A percentile compares a stretch with the other conserved stretches of the same genome.
phyloP scores from a whole-genome alignment of 139 green algal species.

The Axilococcus clingmanii region DNA sequence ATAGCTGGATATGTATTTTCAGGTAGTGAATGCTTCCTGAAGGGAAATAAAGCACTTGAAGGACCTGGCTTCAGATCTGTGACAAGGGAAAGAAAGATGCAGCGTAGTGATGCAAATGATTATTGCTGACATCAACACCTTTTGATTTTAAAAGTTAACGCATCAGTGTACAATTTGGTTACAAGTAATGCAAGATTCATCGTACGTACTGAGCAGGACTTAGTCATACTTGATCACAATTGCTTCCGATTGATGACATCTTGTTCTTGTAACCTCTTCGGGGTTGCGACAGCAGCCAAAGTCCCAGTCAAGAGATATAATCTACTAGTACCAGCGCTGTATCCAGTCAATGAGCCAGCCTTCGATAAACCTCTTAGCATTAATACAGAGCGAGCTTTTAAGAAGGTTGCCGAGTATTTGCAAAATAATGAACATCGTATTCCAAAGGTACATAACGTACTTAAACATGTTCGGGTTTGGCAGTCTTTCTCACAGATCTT shows the following conservation, averaged over 20 bases:
- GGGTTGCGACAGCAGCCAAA: constrained; percentile 27
- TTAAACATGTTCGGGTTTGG: neutral
- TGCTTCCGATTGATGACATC: too few relatives aligned
- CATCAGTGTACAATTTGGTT: neutral
- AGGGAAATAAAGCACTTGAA: too few relatives aligned
- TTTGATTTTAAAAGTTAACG: neutral
- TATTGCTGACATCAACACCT: neutral
- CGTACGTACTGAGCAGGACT: too few relatives aligned
- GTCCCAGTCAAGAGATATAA: constrained; percentile 52
- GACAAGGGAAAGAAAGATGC: too few relatives aligned
- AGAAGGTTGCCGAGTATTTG: constrained; percentile 42
- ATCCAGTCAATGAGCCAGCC: constrained; percentile 26
- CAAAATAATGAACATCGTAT: constrained; percentile 37
- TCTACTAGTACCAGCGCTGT: constrained; percentile 45
- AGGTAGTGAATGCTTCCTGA: too few relatives aligned
- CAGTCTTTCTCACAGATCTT: neutral
- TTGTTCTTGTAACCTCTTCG: constrained; percentile 42
- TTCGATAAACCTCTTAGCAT: constrained; percentile 16
- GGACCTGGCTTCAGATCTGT: too few relatives aligned
- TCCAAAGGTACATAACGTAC: constrained; percentile 28
- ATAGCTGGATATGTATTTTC: too few relatives aligned
- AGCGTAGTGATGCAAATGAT: neutral
- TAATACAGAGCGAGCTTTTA: constrained; percentile 31
- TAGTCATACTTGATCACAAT: too few relatives aligned
- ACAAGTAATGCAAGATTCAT: constrained; percentile 2